These are phyloP conservation scores for Martiniozyma asiatica DNA, from an alignment of 1,139 yeast genomes.

Conservation along the genomic window DNA sequence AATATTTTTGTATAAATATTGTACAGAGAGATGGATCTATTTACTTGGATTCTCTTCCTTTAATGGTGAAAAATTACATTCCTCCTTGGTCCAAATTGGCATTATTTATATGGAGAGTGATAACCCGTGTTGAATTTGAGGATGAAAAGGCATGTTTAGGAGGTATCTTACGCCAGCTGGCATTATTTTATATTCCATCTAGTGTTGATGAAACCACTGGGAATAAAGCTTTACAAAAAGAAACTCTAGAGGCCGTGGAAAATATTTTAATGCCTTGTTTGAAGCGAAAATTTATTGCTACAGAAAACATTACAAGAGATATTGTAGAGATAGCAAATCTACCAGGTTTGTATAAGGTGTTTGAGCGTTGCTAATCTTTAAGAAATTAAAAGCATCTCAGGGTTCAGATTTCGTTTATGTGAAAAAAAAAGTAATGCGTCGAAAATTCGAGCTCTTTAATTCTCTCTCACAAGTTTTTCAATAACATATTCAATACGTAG, in stretches of 20 bases:
- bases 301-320: constrained; percentile 37
- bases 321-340: constrained; percentile 81
- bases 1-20: constrained; percentile 51
- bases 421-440: no score
- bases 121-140: constrained; percentile 46
- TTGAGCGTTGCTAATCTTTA: constrained; percentile 63
- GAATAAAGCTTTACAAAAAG: constrained; percentile 12
- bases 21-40: constrained; percentile 25
- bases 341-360: constrained; percentile 83
- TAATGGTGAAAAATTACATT: constrained; percentile 47
- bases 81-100: constrained; percentile 62
- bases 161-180: constrained; percentile 55
- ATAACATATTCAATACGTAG: no score
- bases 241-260: constrained; percentile 34
- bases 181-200: constrained; percentile 66
- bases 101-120: constrained; percentile 51
- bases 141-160: constrained; percentile 58
- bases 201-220: constrained; percentile 25
- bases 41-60: constrained; percentile 43
- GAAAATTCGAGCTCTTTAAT: no score
- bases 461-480: no score
- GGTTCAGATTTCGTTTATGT: no score
- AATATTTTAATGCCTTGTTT: constrained; percentile 54
- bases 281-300: constrained; percentile 54
- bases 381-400: background rate